phyloP scores from a whole-genome alignment of 164 flowering plant genomes.

The Warburgia ugandensis region DNA sequence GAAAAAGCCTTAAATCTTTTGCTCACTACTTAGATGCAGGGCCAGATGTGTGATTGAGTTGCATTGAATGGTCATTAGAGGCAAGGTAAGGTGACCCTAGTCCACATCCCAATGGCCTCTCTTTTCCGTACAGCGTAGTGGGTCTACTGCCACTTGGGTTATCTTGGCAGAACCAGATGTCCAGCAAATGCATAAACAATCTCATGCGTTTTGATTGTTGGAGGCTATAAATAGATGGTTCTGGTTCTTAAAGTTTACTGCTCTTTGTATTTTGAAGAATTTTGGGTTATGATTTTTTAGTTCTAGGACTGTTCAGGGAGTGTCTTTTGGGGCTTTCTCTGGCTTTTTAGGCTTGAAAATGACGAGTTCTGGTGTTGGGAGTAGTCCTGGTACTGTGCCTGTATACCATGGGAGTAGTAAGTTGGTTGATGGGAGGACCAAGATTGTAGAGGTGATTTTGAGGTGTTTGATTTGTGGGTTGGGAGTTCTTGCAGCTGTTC shows the following conservation, averaged over 20 bases:
- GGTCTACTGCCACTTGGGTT: too few species aligned
- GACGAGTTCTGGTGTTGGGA: slow-evolving; percentile 75
- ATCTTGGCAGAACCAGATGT: too few species aligned
- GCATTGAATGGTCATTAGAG: slow-evolving; percentile 13
- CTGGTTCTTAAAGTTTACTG: too few species aligned
- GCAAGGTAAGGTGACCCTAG: slow-evolving; percentile 4
- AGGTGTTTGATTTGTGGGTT: slow-evolving; percentile 76
- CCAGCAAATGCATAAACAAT: too few species aligned
- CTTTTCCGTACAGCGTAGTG: too few species aligned
- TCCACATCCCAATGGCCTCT: too few species aligned
- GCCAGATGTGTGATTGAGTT: slow-evolving; percentile 11
- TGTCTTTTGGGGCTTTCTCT: neutral
- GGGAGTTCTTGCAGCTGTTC: slow-evolving; percentile 61
- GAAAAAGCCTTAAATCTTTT: slow-evolving; percentile 5
- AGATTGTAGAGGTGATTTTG: slow-evolving; percentile 57
- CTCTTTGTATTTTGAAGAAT: too few species aligned
- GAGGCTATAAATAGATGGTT: slow-evolving; percentile 22
- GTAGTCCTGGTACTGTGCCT: slow-evolving; percentile 72
- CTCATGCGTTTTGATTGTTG: neutral
- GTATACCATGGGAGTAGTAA: slow-evolving; percentile 54
- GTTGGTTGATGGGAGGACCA: slow-evolving; percentile 61
- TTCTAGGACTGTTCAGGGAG: neutral
- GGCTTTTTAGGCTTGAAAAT: slow-evolving; percentile 6
- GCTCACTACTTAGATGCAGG: slow-evolving; percentile 16
- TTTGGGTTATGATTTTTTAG: neutral